Percentiles rank a stretch among this genome's conserved stretches.
phyloP scores from a whole-genome alignment of 2,329 filamentous ascomycete species.

The Trichoderma koningii region DNA sequence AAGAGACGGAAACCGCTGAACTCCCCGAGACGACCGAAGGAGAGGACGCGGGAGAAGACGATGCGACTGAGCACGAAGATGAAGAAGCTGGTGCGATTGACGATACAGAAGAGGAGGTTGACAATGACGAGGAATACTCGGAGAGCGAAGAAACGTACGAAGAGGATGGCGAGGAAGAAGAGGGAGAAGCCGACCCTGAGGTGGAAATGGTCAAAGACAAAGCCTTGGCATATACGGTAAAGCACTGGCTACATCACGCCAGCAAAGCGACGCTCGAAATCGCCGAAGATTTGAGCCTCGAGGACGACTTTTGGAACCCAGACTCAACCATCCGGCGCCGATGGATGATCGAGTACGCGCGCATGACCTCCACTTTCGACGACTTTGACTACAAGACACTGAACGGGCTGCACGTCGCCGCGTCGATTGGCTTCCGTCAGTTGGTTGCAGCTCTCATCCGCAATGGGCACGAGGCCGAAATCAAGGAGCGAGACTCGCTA shows the following conservation, averaged over 20 bases:
- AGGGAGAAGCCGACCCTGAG: slow-evolving; percentile 35
- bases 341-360: slow-evolving; percentile 43
- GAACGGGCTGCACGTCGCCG: slow-evolving; percentile 44
- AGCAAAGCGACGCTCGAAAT: slow-evolving; percentile 47
- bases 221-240: slow-evolving; percentile 43
- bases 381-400: slow-evolving; percentile 37
- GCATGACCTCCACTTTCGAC: slow-evolving; percentile 38
- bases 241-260: slow-evolving; percentile 46
- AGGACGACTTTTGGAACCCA: slow-evolving; percentile 44
- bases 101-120: neutral
- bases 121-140: neutral
- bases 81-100: neutral
- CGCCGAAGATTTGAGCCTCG: slow-evolving; percentile 44
- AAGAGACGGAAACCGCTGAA: neutral
- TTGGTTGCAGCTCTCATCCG: slow-evolving; percentile 44
- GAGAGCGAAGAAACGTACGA: slow-evolving; percentile 1
- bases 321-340: slow-evolving; percentile 42
- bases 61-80: neutral
- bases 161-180: neutral
- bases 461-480: slow-evolving; percentile 42
- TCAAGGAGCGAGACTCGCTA: slow-evolving; percentile 37
- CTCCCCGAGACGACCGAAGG: neutral
- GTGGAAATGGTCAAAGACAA: slow-evolving; percentile 33
- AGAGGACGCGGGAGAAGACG: neutral
- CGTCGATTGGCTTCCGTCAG: slow-evolving; percentile 43